Base-by-base conservation (phyloP, 2,329 filamentous ascomycete genomes). In the Neocucurbitaria cava region DNA sequence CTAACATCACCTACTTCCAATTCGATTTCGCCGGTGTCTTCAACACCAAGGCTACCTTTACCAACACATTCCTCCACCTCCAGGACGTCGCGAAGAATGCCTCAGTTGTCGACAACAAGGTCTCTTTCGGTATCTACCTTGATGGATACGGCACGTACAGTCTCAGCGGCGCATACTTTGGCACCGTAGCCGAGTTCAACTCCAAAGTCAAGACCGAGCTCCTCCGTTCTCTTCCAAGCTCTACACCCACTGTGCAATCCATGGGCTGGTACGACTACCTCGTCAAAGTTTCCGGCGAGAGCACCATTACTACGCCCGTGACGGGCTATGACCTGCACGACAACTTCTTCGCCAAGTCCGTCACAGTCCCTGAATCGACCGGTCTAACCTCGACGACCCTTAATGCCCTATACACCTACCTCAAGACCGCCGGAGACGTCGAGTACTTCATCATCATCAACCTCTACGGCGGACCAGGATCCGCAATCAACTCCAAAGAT, bases 51-150 rank as follows among this genome's bases (percentile, higher is more conserved):
- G 49, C 59, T 13, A 66, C 60, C n/a, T 75, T 74, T 55, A 71
- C 69, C n/a, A 65, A 71, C 40, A 69, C 70, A 4, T 79, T 79
- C 62, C 60, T 75, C 9, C 72, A 76, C 58, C 65, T 80, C 18
- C 78, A 81, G 59, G 65, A 75, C 8, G 76, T 77, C 33, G 73
- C 73, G 17, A 71, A 70, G 24, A 79, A 77, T 42, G 70, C 72
- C 3, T 69, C 77, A 2, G 66, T 79, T 1, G 65, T 81, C 8
- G 78, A 78, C 46, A 65, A 71, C 47, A 75, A 77, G 35, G 67
- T 79, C 23, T 75, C 75, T 0, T 76, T 78, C 38, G 77, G 77
- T 8, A 70, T 78, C 40, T 77, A 80, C 56, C 65, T 78, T 26
- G 76, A 80, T 46, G 69, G 68, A 28, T 63, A 57, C 24, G 58